phyloP scores from a whole-genome alignment of 2,329 filamentous ascomycete species.

The Cadophora luteo-olivacea region DNA sequence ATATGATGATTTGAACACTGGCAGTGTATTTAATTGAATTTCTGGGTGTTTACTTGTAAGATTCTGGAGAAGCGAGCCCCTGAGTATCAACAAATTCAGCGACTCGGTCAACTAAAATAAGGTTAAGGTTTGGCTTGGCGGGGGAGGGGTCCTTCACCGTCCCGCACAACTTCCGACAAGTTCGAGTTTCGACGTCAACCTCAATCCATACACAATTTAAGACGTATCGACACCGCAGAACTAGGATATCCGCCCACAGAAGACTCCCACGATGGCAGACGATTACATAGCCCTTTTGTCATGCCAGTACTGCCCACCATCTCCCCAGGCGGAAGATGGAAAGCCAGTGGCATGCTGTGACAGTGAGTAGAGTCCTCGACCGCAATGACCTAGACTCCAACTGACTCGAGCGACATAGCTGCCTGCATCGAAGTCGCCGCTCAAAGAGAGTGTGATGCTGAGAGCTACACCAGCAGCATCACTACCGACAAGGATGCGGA shows the following conservation, averaged over 20 bases:
- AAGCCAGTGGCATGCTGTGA: slow-evolving; percentile 7
- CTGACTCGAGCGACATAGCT: neutral
- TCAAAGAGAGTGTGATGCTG: slow-evolving; percentile 12
- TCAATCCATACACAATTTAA: neutral
- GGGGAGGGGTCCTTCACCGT: neutral
- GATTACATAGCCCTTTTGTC: neutral
- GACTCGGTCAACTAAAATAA: neutral
- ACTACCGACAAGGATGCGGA: neutral
- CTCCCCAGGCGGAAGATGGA: slow-evolving; percentile 1
- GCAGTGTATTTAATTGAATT: no score
- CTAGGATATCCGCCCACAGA: no score
- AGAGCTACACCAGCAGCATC: neutral
- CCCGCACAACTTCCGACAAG: neutral
- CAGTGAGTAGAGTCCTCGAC: neutral
- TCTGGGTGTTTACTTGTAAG: no score
- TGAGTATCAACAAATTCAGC: neutral
- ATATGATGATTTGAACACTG: no score
- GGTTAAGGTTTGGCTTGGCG: slow-evolving; percentile 4
- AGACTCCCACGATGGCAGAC: neutral
- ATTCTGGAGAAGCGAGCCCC: neutral
- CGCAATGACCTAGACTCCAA: no score
- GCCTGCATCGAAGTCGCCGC: slow-evolving; percentile 11
- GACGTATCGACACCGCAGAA: neutral
- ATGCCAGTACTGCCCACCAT: slow-evolving; percentile 4
- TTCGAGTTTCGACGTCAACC: neutral